Percentiles rank a stretch among this genome's conserved stretches.
Evolutionary conservation across 805 yeast genomes (phyloP).

Genomic region (Metschnikowia proteae): DNA sequence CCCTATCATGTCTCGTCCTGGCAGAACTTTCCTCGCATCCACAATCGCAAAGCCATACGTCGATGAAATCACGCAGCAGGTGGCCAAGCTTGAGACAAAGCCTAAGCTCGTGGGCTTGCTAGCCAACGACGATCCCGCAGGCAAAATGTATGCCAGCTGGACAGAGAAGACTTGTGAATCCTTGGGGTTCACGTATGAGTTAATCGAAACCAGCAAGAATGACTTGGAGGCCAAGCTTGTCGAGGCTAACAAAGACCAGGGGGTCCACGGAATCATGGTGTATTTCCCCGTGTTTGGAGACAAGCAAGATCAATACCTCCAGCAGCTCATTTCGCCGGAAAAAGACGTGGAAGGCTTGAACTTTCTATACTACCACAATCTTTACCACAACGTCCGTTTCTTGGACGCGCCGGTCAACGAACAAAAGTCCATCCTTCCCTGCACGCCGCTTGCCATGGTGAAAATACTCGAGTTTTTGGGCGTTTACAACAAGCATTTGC

Average conservation of each 20-base stretch:
- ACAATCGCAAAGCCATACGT: constrained; percentile 78
- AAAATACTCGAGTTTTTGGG: constrained; percentile 88
- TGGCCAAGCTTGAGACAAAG: constrained; percentile 46
- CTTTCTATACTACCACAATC: constrained; percentile 84
- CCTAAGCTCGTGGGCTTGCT: constrained; percentile 88
- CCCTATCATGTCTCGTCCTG: constrained; percentile 34
- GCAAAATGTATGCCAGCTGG: constrained; percentile 93
- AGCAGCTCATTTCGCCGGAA: constrained; percentile 85
- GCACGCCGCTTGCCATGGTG: constrained; percentile 94
- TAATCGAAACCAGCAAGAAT: constrained; percentile 72
- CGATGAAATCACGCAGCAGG: constrained; percentile 63
- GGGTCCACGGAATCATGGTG: constrained; percentile 89
- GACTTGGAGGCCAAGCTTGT: constrained; percentile 79
- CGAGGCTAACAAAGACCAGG: constrained; percentile 72
- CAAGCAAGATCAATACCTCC: constrained; percentile 91
- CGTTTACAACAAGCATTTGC: constrained; percentile 75
- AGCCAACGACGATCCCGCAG: constrained; percentile 94
- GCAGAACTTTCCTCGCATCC: constrained; percentile 83
- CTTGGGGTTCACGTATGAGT: constrained; percentile 80
- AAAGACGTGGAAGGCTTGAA: constrained; percentile 97
- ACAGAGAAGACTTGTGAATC: constrained; percentile 86
- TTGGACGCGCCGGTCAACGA: constrained; percentile 65
- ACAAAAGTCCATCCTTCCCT: constrained; percentile 84
- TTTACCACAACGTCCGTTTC: constrained; percentile 89
- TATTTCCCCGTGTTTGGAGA: constrained; percentile 97